These are phyloP conservation scores for Penicillium oxalicum DNA, from an alignment of 2,329 filamentous ascomycete species.

Conservation along the genomic window DNA sequence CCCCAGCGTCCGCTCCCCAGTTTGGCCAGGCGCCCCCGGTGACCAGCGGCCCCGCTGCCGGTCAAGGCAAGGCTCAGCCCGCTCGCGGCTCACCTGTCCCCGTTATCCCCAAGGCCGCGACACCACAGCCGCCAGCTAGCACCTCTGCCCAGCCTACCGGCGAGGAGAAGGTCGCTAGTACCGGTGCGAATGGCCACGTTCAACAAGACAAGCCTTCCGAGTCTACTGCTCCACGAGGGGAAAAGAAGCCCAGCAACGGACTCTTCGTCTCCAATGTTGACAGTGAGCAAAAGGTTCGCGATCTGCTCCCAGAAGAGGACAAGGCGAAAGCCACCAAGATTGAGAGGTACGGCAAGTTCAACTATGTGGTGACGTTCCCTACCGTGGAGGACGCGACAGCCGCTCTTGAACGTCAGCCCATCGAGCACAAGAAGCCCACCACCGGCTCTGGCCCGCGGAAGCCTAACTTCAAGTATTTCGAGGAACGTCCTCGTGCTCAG, in stretches of 20 bases:
- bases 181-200: constrained; percentile 48
- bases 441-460: constrained; percentile 65
- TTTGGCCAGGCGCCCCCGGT: constrained; percentile 38
- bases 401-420: constrained; percentile 67
- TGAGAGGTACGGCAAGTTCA: constrained; percentile 63
- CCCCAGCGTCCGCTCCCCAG: constrained; percentile 33
- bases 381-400: constrained; percentile 71
- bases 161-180: constrained; percentile 46
- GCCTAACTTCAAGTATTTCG: constrained; percentile 77
- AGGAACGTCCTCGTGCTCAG: constrained; percentile 55
- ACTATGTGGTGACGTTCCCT: constrained; percentile 77
- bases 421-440: constrained; percentile 67
- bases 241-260: constrained; percentile 66
- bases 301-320: constrained; percentile 78
- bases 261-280: constrained; percentile 86
- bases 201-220: constrained; percentile 41
- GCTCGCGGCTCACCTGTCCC: constrained; percentile 38
- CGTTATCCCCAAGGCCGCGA: constrained; percentile 36
- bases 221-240: constrained; percentile 52
- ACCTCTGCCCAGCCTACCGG: constrained; percentile 39
- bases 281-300: constrained; percentile 73
- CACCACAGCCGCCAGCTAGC: constrained; percentile 34
- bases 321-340: constrained; percentile 71
- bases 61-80: constrained; percentile 27
- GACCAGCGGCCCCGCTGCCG: constrained; percentile 24